Evolutionary conservation across 768 basidiomycete species (phyloP).

Genomic region (Boletus edulis): DNA sequence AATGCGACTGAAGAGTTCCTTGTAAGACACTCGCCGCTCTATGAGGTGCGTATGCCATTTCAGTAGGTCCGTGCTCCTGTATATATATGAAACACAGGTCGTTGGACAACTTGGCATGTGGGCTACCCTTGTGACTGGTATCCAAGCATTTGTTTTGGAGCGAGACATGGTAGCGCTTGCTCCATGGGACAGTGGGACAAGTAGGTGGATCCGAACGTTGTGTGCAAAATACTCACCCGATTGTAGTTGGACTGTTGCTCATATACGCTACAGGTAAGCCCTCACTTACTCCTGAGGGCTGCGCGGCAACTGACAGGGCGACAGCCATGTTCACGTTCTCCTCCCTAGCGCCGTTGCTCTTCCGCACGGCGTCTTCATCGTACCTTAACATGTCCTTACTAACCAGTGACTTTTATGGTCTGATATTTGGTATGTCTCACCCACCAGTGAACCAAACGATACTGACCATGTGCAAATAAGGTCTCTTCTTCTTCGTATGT

Average conservation of each 20-base stretch:
- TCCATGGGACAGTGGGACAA: constrained; percentile 68
- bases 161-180: constrained; percentile 57
- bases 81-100: constrained; percentile 40
- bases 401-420: constrained; percentile 86
- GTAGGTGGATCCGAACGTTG: constrained; percentile 37
- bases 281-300: not conserved
- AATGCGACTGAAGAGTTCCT: constrained; percentile 90
- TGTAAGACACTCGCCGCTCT: constrained; percentile 74
- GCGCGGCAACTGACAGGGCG: not conserved
- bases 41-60: constrained; percentile 47
- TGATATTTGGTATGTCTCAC: constrained; percentile 55
- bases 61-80: not conserved
- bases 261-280: constrained; percentile 41
- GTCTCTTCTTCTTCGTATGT: constrained; percentile 53
- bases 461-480: constrained; percentile 18
- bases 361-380: constrained; percentile 80
- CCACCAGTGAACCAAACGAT: not conserved
- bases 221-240: constrained; percentile 35
- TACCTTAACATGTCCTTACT: constrained; percentile 83
- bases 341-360: constrained; percentile 78
- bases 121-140: constrained; percentile 71
- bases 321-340: constrained; percentile 78
- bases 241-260: constrained; percentile 46
- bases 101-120: constrained; percentile 86
- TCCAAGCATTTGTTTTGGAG: constrained; percentile 73